These are phyloP conservation scores for Neofusicoccum cordaticola DNA, from an alignment of 2,329 filamentous ascomycete species.

Conservation along the genomic window DNA sequence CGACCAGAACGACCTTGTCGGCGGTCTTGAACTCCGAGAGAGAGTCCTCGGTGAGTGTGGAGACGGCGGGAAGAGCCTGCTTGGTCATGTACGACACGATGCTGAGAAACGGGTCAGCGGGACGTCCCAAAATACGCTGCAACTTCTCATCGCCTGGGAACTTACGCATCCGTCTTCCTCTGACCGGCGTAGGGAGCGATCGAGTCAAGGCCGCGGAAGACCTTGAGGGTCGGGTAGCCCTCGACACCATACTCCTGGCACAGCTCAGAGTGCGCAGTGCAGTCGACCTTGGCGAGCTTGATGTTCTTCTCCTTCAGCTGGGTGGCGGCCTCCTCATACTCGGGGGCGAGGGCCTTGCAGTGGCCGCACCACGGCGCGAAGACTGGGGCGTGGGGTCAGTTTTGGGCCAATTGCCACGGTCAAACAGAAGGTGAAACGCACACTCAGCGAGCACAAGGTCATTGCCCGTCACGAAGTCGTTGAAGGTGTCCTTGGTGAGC, in stretches of 20 bases:
- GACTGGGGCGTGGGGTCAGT: conserved; percentile 56
- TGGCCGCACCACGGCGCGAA: conserved; percentile 96
- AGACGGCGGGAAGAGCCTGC: conserved; percentile 92
- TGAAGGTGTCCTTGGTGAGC: conserved; percentile 83
- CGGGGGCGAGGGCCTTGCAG: conserved; percentile 95
- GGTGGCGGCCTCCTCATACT: conserved; percentile 85
- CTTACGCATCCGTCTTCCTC: conserved; percentile 74
- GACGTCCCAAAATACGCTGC: not conserved
- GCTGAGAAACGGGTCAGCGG: conserved; percentile 33
- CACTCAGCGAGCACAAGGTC: conserved; percentile 92
- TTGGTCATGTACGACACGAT: conserved; percentile 93
- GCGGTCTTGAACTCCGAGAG: conserved; percentile 95
- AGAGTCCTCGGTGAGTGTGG: conserved; percentile 73
- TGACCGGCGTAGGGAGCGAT: conserved; percentile 80
- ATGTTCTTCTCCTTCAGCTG: conserved; percentile 85
- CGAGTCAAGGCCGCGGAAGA: conserved; percentile 89
- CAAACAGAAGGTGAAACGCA: conserved; percentile 48
- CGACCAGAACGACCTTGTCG: conserved; percentile 93
- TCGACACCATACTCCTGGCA: conserved; percentile 89
- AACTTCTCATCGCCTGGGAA: conserved; percentile 17
- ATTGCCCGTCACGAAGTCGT: conserved; percentile 79
- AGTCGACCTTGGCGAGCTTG: conserved; percentile 83
- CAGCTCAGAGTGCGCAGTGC: conserved; percentile 89
- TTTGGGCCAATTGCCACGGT: conserved; percentile 29
- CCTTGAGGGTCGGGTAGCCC: conserved; percentile 97